phyloP scores from a whole-genome alignment of 2,329 filamentous ascomycete genomes.

The Claviceps purpurea region DNA sequence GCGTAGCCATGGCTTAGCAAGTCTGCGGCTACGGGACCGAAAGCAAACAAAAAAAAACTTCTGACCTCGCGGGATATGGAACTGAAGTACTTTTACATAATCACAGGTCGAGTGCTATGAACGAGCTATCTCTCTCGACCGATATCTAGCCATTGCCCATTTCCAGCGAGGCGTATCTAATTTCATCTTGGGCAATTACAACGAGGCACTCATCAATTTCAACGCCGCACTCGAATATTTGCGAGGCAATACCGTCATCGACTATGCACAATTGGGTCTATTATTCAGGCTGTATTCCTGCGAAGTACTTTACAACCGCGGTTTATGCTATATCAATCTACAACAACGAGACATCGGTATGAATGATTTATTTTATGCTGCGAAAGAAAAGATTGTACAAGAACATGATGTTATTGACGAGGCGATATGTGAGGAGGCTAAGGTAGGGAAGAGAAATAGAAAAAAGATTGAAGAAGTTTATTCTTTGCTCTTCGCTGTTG shows the following conservation, averaged over 20 bases:
- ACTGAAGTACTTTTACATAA: background rate
- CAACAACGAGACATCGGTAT: slow-evolving; percentile 83
- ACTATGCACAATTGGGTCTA: slow-evolving; percentile 90
- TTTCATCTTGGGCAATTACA: slow-evolving; percentile 91
- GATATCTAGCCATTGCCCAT: slow-evolving; percentile 93
- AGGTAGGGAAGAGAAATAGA: slow-evolving; percentile 40
- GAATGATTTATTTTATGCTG: slow-evolving; percentile 79
- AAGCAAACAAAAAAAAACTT: no score
- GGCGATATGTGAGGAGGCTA: slow-evolving; percentile 82
- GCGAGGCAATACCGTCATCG: slow-evolving; percentile 90
- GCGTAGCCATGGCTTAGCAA: background rate
- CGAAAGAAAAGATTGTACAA: slow-evolving; percentile 89
- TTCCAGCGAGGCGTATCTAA: slow-evolving; percentile 98
- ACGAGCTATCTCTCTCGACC: slow-evolving; percentile 75
- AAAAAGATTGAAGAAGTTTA: background rate
- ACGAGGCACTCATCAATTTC: slow-evolving; percentile 95
- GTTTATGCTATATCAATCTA: slow-evolving; percentile 92
- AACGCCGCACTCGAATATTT: slow-evolving; percentile 94
- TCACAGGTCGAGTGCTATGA: slow-evolving; percentile 84
- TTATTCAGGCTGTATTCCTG: slow-evolving; percentile 96
- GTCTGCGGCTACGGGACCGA: background rate
- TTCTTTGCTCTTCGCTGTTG: background rate
- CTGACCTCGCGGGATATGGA: background rate
- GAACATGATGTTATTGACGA: slow-evolving; percentile 98
- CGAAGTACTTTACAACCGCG: slow-evolving; percentile 94